Evolutionary conservation across 208 protist genomes (phyloP).

Genomic region (Vickermania spadyakhi): DNA sequence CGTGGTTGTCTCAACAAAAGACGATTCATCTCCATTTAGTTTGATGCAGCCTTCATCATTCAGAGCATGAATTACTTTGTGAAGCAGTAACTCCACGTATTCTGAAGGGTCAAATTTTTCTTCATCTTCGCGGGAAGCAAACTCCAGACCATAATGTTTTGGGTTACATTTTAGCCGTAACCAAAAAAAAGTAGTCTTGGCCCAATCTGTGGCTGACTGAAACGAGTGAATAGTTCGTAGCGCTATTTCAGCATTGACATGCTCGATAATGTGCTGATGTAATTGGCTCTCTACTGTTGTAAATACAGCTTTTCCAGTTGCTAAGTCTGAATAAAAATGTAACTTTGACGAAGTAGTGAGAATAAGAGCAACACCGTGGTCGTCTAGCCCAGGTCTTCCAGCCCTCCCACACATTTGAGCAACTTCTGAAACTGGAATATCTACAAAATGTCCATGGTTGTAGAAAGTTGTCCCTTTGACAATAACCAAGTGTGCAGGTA

Average conservation of each 20-base stretch:
- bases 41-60: constrained; percentile 42
- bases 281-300: constrained; percentile 73
- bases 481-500: constrained; percentile 89
- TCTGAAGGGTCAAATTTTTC: constrained; percentile 29
- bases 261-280: constrained; percentile 84
- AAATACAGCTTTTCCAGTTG: constrained; percentile 22
- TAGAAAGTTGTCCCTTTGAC: constrained; percentile 98
- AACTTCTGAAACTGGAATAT: constrained; percentile 96
- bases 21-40: constrained; percentile 1
- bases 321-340: constrained; percentile 47
- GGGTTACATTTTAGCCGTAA: constrained; percentile 62
- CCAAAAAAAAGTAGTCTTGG: constrained; percentile 89
- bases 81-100: constrained; percentile 58
- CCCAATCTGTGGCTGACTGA: constrained; percentile 63
- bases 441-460: constrained; percentile 88
- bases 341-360: constrained; percentile 69
- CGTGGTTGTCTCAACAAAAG: constrained; percentile 18
- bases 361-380: constrained; percentile 77
- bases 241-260: constrained; percentile 91
- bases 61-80: constrained; percentile 47
- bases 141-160: constrained; percentile 62
- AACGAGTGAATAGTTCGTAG: constrained; percentile 84
- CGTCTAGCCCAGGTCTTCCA: constrained; percentile 82
- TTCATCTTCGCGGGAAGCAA: constrained; percentile 31
- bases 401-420: constrained; percentile 98